Conservation (phyloP, 371 early-diverging fungal species). For the Lichtheimia ornata region DNA sequence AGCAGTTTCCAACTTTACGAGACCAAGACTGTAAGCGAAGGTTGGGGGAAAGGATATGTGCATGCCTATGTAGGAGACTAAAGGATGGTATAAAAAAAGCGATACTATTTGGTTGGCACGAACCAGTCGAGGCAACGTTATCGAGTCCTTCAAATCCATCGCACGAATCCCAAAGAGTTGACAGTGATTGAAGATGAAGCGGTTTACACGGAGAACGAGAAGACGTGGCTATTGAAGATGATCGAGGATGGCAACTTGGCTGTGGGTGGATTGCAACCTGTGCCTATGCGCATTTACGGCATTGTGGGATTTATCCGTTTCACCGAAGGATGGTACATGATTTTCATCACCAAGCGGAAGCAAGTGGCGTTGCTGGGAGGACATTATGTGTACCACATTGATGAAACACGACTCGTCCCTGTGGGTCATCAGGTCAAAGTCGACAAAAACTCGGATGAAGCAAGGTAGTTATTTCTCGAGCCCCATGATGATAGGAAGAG, state of each 20-base stretch:
- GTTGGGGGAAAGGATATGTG: background rate
- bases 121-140: conserved; percentile 74
- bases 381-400: conserved; percentile 93
- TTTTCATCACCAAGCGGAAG: conserved; percentile 82
- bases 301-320: conserved; percentile 85
- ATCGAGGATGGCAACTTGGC: conserved; percentile 80
- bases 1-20: conserved; percentile 80
- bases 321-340: conserved; percentile 91
- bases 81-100: conserved; percentile 24
- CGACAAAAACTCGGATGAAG: conserved; percentile 82
- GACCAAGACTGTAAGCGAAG: conserved; percentile 69
- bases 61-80: background rate
- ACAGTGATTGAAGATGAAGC: conserved; percentile 69
- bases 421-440: conserved; percentile 66
- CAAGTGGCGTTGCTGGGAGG: conserved; percentile 95
- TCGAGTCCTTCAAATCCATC: conserved; percentile 87
- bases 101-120: conserved; percentile 85
- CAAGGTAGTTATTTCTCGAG: conserved; percentile 39
- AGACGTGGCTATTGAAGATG: conserved; percentile 75
- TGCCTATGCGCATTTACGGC: conserved; percentile 47
- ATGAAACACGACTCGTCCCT: conserved; percentile 82
- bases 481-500: background rate
- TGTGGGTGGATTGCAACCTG: conserved; percentile 77
- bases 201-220: conserved; percentile 74
- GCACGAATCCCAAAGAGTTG: conserved; percentile 64